Conservation (phyloP, 2,329 filamentous ascomycete genomes). For the Aureobasidium sp. region DNA sequence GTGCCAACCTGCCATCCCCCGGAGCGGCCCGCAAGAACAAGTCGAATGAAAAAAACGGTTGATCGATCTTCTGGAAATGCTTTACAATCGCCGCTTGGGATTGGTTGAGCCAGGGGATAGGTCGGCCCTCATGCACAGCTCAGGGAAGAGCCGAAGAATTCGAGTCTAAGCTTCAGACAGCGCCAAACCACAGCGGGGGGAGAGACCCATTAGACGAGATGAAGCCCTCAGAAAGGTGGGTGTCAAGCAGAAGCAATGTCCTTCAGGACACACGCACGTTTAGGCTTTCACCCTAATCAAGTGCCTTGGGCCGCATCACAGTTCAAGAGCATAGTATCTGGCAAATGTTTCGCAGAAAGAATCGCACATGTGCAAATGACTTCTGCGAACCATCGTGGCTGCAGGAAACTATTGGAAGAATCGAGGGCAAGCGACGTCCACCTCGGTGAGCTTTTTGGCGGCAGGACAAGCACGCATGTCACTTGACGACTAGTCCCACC, state of each 20-base stretch:
- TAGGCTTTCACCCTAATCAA: not conserved
- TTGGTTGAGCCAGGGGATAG: slow-evolving; percentile 1
- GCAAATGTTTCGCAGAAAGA: slow-evolving; percentile 1
- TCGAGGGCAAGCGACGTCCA: slow-evolving; percentile 9
- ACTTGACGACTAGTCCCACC: slow-evolving; percentile 17
- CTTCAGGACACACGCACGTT: slow-evolving; percentile 3
- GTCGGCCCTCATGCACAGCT: slow-evolving; percentile 6
- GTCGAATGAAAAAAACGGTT: slow-evolving; percentile 15
- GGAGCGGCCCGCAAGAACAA: slow-evolving; percentile 18
- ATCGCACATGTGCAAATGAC: not conserved
- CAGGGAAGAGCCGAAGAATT: slow-evolving; percentile 15
- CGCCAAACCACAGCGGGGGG: slow-evolving; percentile 16
- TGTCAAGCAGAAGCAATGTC: slow-evolving; percentile 16
- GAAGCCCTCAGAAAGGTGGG: slow-evolving; percentile 13
- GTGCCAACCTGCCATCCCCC: slow-evolving; percentile 18
- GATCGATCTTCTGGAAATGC: slow-evolving; percentile 19
- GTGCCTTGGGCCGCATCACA: slow-evolving; percentile 3
- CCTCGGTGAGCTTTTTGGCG: slow-evolving; percentile 5
- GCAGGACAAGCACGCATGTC: slow-evolving; percentile 15
- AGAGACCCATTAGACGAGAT: slow-evolving; percentile 15
- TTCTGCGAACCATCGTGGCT: slow-evolving; percentile 17
- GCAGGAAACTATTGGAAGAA: slow-evolving; percentile 17
- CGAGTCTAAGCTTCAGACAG: slow-evolving; percentile 13
- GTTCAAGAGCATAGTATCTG: not conserved
- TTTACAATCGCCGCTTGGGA: slow-evolving; percentile 5